Evolutionary conservation across 805 yeast genomes (phyloP), one percentile per base, ranked within the genome.

Genomic region (Saccharomycopsis sp.): DNA sequence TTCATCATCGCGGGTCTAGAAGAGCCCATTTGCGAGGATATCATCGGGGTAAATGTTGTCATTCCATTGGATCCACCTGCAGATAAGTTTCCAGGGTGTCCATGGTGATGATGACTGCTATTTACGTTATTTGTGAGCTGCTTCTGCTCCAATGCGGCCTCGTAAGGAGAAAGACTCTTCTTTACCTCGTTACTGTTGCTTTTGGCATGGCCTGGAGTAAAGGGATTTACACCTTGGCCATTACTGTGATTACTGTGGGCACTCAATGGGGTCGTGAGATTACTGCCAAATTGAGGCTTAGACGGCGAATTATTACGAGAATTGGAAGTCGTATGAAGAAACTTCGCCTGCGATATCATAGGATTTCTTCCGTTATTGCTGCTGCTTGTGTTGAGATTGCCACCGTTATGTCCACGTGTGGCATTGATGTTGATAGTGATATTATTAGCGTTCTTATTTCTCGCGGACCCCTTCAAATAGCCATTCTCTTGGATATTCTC

Each of bases 81-180:
- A 19, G 50, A 38, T 24, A 19, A 14, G 5, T 47, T 51, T 17
- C 19, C 44, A 5, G 17, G 55, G 19, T 47, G 24, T 47, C 17
- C 29, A n/a, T 49, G 22, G 20, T 44, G 49, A 19, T n/a, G 22
- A 17, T 19, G 22, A 17, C 49, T 19, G 12, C 8, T 17, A 19
- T 17, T 44, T 5, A 44, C 8, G 15, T 14, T 29, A 29, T 12
- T 29, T 5, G 38, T 29, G 12, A 12, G 12, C 42, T 22, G 25
- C 20, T 34, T 19, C 44, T 55, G 61, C 38, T 58, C 62, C 35
- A 24, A 41, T 2, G 57, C 47, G 3, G 59, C 62, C 25, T 59
- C 62, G 41, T 59, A 59, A 2, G 62, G 57, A 17, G 62, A 56
- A 62, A 54, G 14, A 66, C 62, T 9, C 59, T 38, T 19, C 12